Base-by-base conservation (phyloP, 257 asterid genomes). In the Cynanchum wilfordii region DNA sequence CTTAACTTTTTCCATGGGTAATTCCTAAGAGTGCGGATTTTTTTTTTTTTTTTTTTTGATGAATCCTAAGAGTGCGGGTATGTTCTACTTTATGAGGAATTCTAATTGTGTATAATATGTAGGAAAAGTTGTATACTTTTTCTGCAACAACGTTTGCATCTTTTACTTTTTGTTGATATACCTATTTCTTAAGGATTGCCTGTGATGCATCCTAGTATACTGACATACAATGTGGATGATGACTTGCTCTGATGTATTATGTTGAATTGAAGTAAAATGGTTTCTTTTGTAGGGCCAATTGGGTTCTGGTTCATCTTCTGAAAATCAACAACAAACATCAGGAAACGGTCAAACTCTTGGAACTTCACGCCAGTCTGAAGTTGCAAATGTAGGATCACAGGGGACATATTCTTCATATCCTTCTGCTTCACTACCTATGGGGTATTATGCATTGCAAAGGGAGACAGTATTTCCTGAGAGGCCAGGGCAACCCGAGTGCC, bases 401-500 rank as follows among this genome's bases (percentile, higher is more conserved):
- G 88, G 81, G 72, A 68, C 72, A 50, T 68, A 75, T 71, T 79
- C 85, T 73, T 73, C 88, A 54, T 84, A 78, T 76, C 87, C 85
- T 82, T 81, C 87, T 77, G 86, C 89, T 71, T 80, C 94, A 62
- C 76, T 85, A 67, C 90, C 90, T 73, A 62, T 86, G 87, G 96
- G 87, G 27, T 88, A 86, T 79, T 88, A 91, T 79, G 87, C 93
- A 79, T 72, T 84, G 71, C 96, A 92, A 82, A 79, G 90, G 79
- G 98, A 90, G 72, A 85, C 82, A 70, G 87, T 87, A 68, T 94
- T 91, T 83, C 99, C 99, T 33, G 98, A 91, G 84, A 90, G 99
- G 82, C 98, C 92, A 22, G 98, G 95, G 60, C 93, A 89, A 80
- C 96, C 96, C 1, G 99, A 94, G 81, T 94, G 99, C 85, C 96